Base-by-base conservation (phyloP, 345 rosid genomes). In the Moricandia arvensis region DNA sequence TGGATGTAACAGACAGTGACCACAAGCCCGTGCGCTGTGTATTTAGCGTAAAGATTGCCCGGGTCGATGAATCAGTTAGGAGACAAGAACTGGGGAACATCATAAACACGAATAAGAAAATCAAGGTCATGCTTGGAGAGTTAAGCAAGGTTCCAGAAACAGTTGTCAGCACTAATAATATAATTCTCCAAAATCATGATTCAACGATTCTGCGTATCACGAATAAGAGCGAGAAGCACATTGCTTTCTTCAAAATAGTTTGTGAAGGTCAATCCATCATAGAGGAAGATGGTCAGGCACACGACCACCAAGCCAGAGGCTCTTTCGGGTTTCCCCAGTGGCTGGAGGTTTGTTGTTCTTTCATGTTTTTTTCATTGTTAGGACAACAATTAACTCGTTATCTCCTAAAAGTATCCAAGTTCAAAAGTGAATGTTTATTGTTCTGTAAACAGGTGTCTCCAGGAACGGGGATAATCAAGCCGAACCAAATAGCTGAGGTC, bases 1-100 rank as follows among this genome's bases (percentile, higher is more conserved):
- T 90, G 93, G 96, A 89, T 61, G 96, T 90, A 31, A 83, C 85
- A 27, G 96, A 89, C 84, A 90, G 96, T 81, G 96, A 90, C 78
- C 93, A 90, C 86, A 90, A 90, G 82, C 96, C 96, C 6, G 91
- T 90, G 21, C 87, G 91, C 34, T 89, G 93, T 75, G 54, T 86
- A 66, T 90, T 89, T 68, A 75, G 65, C 66, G 82, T 89, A 34
- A 86, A 87, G 69, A 73, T 90, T 27, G 88, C 93, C 58, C 90
- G 84, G 24, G 85, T 89, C 31, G 96, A 89, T 60, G 90, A 90
- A 72, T 90, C 93, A 65, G 83, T 87, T 5, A 84, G 91, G 84
- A 85, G 96, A 73, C 88, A 88, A 83, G 90, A 86, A 67, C 82
- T 86, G 54, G 93, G 91, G 37, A 80, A 84, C 29, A 82, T 86